A percentile compares a stretch with the other conserved stretches of the same genome.
phyloP scores from a whole-genome alignment of 1,139 yeast species.

The Arxiozyma heterogenica region DNA sequence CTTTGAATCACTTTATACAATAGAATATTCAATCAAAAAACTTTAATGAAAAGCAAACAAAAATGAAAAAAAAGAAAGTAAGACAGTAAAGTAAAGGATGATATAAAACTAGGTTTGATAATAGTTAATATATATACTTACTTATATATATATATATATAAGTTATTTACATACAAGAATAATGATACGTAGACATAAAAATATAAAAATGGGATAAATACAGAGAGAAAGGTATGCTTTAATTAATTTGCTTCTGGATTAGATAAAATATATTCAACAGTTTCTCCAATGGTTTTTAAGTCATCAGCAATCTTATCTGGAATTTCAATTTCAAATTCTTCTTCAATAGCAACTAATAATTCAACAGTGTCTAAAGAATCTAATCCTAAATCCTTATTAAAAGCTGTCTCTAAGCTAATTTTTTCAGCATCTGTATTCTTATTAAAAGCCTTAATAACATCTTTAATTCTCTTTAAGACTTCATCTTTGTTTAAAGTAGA shows the following conservation, averaged over 20 bases:
- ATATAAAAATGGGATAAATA: not conserved
- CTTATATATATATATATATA: not conserved
- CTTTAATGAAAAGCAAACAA: not conserved
- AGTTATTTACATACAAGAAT: not conserved
- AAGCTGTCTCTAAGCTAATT: conserved; percentile 27
- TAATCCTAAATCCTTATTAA: conserved; percentile 47
- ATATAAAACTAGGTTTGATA: not conserved
- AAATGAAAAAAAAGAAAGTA: no score
- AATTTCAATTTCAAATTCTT: conserved; percentile 60
- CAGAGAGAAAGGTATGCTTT: not conserved
- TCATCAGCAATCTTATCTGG: conserved; percentile 60
- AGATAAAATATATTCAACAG: conserved; percentile 43
- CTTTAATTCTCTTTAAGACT: conserved; percentile 21
- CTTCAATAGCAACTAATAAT: conserved; percentile 63
- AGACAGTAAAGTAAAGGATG: no score
- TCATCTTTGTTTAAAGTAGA: conserved; percentile 18
- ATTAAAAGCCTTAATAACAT: conserved; percentile 28
- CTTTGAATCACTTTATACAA: conserved; percentile 21
- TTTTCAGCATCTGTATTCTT: conserved; percentile 22
- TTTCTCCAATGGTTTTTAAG: conserved; percentile 60
- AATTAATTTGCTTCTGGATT: conserved; percentile 11
- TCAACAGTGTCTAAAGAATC: conserved; percentile 67
- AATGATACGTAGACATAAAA: not conserved
- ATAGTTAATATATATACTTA: not conserved
- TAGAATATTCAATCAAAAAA: conserved; percentile 14